Conservation (phyloP, 2,329 filamentous ascomycete species). For the Colletotrichum tropicale region DNA sequence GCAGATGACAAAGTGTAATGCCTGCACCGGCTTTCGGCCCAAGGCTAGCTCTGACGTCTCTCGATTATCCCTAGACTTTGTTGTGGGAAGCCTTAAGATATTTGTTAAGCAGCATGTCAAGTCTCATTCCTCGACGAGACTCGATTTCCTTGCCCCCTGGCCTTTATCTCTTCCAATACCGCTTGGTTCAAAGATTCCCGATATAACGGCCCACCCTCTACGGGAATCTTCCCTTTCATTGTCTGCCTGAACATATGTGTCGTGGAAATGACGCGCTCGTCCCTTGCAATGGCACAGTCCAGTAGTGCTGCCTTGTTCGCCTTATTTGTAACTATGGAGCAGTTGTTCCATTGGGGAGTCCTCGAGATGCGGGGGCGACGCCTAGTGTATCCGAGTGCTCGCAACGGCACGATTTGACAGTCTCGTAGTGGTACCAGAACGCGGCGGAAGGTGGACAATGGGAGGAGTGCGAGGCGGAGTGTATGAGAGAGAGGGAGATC, state of each 20-base stretch:
- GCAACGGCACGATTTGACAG: background rate
- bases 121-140: background rate
- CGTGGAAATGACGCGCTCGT: background rate
- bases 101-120: background rate
- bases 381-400: background rate
- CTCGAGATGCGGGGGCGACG: background rate
- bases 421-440: background rate
- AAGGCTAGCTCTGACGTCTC: background rate
- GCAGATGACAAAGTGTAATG: background rate
- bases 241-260: background rate
- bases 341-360: background rate
- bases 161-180: background rate
- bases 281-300: background rate
- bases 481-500: background rate
- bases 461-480: background rate
- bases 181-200: background rate
- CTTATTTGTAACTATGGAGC: background rate
- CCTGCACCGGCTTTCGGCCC: background rate
- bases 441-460: background rate
- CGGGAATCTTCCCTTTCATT: background rate
- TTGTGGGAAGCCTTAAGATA: background rate
- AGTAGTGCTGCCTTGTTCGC: background rate
- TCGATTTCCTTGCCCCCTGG: background rate
- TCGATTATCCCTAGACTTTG: background rate
- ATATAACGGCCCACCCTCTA: background rate